Evolutionary conservation across 306 rosid genomes (phyloP), one percentile per base, ranked within the genome.

Genomic region (Pterocarpus santalinus): DNA sequence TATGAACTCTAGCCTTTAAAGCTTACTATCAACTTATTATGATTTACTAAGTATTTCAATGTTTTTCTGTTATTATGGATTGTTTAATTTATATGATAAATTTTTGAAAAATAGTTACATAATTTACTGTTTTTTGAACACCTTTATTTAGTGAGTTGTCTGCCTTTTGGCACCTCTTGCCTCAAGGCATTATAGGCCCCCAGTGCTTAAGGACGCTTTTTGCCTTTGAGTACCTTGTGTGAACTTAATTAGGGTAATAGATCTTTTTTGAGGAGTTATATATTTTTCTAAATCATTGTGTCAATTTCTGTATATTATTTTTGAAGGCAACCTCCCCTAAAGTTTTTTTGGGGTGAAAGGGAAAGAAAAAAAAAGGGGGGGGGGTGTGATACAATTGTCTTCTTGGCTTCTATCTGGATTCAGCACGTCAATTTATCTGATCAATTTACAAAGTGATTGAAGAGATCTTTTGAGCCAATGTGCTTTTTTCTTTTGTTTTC

Each of bases 401-500:
- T 76, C 58, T 82, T 69, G 52, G 15, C 65, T 65, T 81, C 22
- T 22, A 56, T 66, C 39, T 61, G 10, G 39, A 52, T 38, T 14
- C 33, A 80, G 13, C 52, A 36, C 15, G 22, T 13, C 5, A 16
- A 8, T 22, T 80, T 72, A 22, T 38, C 14, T 51, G 16, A 6
- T 17, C 6, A 12, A 36, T 33, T 34, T 64, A 36, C 9, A 11
- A 2, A 63, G 64, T 41, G 57, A 33, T 64, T 64, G 44, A 35
- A 17, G 28, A 39, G 14, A 5, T 56, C 55, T 73, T 10, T 60
- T 13, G 69, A 44, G 43, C 51, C 76, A n/a, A 51, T 49, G 10
- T 68, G 76, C 28, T 34, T 47, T 10, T 67, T 51, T 49, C 70
- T 49, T 49, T 69, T 69, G 78, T n/a, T 82, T 53, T 64, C 62